These are phyloP conservation scores for Clitoria ternatea DNA, from an alignment of 306 rosid genomes.

Conservation along the genomic window DNA sequence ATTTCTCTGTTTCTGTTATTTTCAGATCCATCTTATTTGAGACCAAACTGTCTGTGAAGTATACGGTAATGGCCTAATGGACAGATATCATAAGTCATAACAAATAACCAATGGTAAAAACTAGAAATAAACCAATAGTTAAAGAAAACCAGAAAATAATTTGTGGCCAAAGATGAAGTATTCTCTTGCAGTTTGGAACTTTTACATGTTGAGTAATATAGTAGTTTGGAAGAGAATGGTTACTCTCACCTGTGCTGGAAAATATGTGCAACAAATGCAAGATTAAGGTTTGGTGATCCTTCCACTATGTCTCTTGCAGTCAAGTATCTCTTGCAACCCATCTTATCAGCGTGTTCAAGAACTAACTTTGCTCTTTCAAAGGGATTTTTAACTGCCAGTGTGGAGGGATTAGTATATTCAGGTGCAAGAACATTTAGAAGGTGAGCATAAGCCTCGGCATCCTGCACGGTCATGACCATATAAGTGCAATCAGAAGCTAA, in stretches of 20 bases:
- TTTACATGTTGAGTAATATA: background rate
- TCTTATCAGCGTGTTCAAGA: conserved; percentile 87
- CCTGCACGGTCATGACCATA: conserved; percentile 48
- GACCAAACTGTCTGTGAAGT: background rate
- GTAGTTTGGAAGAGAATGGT: conserved; percentile 3
- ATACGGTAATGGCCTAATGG: background rate
- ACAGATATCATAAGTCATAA: background rate
- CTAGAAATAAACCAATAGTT: background rate
- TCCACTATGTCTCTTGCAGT: conserved; percentile 92
- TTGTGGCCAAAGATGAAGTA: background rate
- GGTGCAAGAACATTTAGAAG: conserved; percentile 94
- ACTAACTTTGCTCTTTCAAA: conserved; percentile 87
- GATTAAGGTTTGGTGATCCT: conserved; percentile 98
- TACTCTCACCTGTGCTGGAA: conserved; percentile 87
- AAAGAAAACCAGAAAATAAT: background rate
- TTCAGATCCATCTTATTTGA: background rate
- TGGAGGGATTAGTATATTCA: conserved; percentile 73
- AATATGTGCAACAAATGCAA: conserved; percentile 95
- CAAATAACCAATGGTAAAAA: background rate
- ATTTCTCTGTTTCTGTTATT: no score
- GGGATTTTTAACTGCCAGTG: conserved; percentile 60
- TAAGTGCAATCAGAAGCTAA: background rate
- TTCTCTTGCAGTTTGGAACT: no score
- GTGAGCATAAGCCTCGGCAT: conserved; percentile 93
- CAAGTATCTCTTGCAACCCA: conserved; percentile 93